Evolutionary conservation across 768 basidiomycete species (phyloP).

Genomic region (Xerocomus brunneocitrinus): DNA sequence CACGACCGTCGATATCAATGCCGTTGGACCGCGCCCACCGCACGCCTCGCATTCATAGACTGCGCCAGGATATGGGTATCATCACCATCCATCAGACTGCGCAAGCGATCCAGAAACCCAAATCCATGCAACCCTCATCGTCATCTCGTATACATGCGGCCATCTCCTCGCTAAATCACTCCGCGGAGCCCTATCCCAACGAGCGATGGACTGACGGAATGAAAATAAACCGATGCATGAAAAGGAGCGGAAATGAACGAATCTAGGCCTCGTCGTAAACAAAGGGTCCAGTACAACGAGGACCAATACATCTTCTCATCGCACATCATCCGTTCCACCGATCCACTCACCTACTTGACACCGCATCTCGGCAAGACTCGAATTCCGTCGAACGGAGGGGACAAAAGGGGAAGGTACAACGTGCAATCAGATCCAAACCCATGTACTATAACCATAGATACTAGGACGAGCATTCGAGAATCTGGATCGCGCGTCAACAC

Average conservation of each 20-base stretch:
- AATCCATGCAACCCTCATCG: neutral
- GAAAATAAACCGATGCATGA: neutral
- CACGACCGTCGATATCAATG: neutral
- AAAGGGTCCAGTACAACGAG: conserved; percentile 5
- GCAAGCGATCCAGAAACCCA: neutral
- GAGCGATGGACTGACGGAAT: neutral
- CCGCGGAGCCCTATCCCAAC: neutral
- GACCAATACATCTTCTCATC: neutral
- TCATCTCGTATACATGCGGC: neutral
- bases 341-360: conserved; percentile 47
- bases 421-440: neutral
- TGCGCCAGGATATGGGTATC: neutral
- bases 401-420: neutral
- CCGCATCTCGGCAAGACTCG: conserved; percentile 25
- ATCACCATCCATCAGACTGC: neutral
- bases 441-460: conserved; percentile 9
- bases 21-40: neutral
- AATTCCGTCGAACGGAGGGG: neutral
- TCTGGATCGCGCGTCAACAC: conserved; percentile 1
- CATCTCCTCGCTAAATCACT: neutral
- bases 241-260: conserved; percentile 10
- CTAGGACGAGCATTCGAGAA: neutral
- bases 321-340: neutral
- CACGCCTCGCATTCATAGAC: neutral
- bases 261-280: conserved; percentile 3